Conservation (phyloP, 331 rosid species). For the Quercus tomentella region DNA sequence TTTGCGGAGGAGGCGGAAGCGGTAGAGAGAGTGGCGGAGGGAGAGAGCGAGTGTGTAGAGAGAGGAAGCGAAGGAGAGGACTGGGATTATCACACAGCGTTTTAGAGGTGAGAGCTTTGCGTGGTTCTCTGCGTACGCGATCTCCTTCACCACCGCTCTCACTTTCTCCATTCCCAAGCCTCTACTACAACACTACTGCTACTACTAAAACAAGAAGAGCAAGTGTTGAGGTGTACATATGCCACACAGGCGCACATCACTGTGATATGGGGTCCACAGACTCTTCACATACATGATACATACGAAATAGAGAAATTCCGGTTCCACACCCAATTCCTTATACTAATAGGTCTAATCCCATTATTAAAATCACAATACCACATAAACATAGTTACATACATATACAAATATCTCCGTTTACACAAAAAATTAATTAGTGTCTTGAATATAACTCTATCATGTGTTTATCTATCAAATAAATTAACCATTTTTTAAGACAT, state of each 20-base stretch:
- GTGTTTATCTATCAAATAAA: too few relatives aligned
- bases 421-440: too few relatives aligned
- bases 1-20: conserved; percentile 27
- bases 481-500: too few relatives aligned
- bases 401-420: accelerated
- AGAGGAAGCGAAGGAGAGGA: conserved; percentile 59
- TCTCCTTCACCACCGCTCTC: conserved; percentile 49
- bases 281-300: too few relatives aligned
- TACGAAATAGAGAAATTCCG: too few relatives aligned
- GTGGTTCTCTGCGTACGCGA: conserved; percentile 50
- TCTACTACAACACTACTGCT: too few relatives aligned
- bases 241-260: too few relatives aligned
- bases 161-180: conserved; percentile 58
- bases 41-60: conserved; percentile 59
- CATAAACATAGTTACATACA: too few relatives aligned
- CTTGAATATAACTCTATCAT: accelerated
- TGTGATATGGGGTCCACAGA: too few relatives aligned
- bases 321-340: too few relatives aligned
- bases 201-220: background rate
- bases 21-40: conserved; percentile 60
- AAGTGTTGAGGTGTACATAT: background rate
- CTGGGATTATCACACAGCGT: conserved; percentile 49
- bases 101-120: conserved; percentile 45
- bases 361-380: too few relatives aligned
- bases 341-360: too few relatives aligned